These are phyloP conservation scores for Canavalia gladiata DNA, from an alignment of 306 rosid genomes.

Conservation along the genomic window DNA sequence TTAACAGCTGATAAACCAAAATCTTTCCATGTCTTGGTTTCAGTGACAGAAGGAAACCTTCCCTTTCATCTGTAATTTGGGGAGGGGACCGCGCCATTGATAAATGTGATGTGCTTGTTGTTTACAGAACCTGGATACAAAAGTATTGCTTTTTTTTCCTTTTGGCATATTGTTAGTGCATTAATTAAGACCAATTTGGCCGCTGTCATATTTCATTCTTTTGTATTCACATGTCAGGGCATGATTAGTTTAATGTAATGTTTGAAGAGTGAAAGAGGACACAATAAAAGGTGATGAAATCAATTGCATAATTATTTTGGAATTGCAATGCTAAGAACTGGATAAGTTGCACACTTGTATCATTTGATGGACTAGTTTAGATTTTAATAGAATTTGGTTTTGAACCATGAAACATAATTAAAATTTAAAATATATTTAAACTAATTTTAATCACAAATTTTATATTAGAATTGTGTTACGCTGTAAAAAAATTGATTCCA, in stretches of 20 bases:
- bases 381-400: too few relatives aligned
- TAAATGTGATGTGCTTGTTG: constrained; percentile 6
- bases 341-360: too few relatives aligned
- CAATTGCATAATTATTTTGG: too few relatives aligned
- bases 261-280: neutral
- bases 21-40: neutral
- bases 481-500: too few relatives aligned
- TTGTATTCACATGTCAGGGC: neutral
- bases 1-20: neutral
- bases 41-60: neutral
- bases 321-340: too few relatives aligned
- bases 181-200: constrained; percentile 12
- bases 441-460: too few relatives aligned
- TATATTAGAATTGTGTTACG: too few relatives aligned
- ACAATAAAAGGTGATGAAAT: too few relatives aligned
- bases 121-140: constrained; percentile 2
- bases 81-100: constrained; percentile 8
- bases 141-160: neutral
- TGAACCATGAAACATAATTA: too few relatives aligned
- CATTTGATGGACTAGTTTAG: too few relatives aligned
- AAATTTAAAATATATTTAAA: too few relatives aligned
- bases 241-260: neutral
- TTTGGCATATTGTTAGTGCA: too few relatives aligned
- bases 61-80: constrained; percentile 12
- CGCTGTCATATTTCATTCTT: neutral